Evolutionary conservation across 768 basidiomycete genomes (phyloP), one percentile per base, ranked within the genome.

Genomic region (Tulasnella calospora): DNA sequence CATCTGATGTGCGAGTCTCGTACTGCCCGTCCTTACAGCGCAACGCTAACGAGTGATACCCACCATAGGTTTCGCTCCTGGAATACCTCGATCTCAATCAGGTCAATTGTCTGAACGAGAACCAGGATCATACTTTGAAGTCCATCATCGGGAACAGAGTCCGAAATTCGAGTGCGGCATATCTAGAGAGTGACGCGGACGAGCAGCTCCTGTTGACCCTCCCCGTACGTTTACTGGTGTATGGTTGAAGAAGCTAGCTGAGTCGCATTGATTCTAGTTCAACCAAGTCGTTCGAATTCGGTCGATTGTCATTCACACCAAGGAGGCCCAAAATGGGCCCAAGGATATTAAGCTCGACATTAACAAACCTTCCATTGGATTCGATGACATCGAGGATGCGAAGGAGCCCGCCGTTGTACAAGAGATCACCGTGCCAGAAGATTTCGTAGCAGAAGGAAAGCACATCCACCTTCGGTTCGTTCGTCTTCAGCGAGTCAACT

Each of bases 61-160:
- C 7, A 67, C 30, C 30, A 9, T 27, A 90, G 89, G 84, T 85
- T 74, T 90, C 89, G 33, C 84, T 91, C 30, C 86, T 92, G 74
- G 87, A 90, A 81, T 86, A 86, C 78, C 84, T 93, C 71, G 91
- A 93, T 82, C 78, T 85, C 27, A 84, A 86, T 1, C 91, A 93
- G 82, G 82, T 90, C 73, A 89, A 89, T 79, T 93, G 92, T 81
- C 87, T 94, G 80, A 94, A 94, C 82, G 93, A 94, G 81, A 83
- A 86, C 44, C 76, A 81, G 2, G 81, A 81, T 0, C 89, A 92
- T 82, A 85, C 87, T 46, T 82, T 93, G 70, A 87, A 87, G 80
- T 85, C 87, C 33, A 87, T 93, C 77, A 80, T 92, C 21, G 80
- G 82, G 0, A 33, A 72, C 55, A 90, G 86, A 80, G 82, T 83